Evolutionary conservation across 176 grass and related monocot genomes (phyloP), one percentile per base, ranked within the genome.

Genomic region (Dactylis glomerata): DNA sequence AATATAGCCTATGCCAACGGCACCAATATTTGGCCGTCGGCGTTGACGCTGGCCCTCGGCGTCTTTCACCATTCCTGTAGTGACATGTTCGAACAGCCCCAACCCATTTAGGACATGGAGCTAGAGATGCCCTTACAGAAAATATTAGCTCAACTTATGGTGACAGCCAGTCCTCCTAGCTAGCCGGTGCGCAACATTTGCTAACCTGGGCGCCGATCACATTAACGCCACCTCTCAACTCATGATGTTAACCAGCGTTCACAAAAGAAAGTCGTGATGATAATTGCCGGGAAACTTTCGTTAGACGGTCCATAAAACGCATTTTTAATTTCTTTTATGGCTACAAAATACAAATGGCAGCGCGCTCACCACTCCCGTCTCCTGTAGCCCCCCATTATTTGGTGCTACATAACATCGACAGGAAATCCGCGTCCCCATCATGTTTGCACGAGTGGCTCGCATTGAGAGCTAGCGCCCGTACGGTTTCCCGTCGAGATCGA

Each of bases 401-500:
- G 83, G 71, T 82, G 62, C 61, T 26, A 32, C 74, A 12, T 72
- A 72, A 37, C 44, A 73, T 82, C 79, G 47, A 82, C 56, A 83
- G 30, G 27, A 74, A 19, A 70, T 79, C 73, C 5, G 1, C 49
- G 84, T 90, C 88, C 26, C 44, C 65, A 58, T 90, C 84, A 10
- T 42, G 40, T 67, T 79, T 66, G 84, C 88, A 90, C 88, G 79
- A 86, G 84, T 28, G 51, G 32, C 4, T 77, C 73, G 64, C 38
- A 31, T 70, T 57, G 49, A 75, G 58, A 19, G 50, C 46, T 40
- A 40, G 38, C 38, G 5, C 5, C 8, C 37, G 1, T n/a, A 11
- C 45, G 41, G 56, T 45, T 82, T n/a, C 5, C 13, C 5, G 78
- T 78, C 42, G 23, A 14, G 54, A 90, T 90, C 83, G 2, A 26